Evolutionary conservation across 768 basidiomycete species (phyloP), one percentile per base, ranked within the genome.

Genomic region (Tricholoma bakamatsutake): DNA sequence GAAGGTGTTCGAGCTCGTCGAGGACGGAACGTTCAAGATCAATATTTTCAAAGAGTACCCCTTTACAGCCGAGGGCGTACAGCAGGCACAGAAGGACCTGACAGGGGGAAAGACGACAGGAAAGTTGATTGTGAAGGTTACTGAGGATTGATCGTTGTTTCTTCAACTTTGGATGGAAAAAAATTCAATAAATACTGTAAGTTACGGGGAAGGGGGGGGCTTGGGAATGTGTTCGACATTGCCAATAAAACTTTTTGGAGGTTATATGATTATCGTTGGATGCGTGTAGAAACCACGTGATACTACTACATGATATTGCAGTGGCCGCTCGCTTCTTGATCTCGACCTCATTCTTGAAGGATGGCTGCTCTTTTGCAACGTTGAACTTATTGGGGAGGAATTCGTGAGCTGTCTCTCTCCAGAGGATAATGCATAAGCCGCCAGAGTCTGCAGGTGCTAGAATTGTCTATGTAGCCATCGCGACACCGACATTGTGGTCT

Each of bases 71-170:
- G 89, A 94, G 55, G 93, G 90, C 0, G 83, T 87, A 11, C 77
- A 74, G 63, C 77, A 86, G 57, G 85, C 93, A 0, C 95, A 98
- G 61, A 75, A 62, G 11, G 94, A 96, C 65, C 75, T 98, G 57
- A 80, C 79, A 0, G 75, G 80, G 8, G 86, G 96, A 47, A 85
- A 83, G 68, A 91, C 93, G 9, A 80, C 78, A 1, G 96, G 96
- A 3, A 99, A 98, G 68, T 69, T 99, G 63, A 60, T 98, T 50
- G 75, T 98, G 61, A 90, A 89, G 67, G 78, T 93, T 18, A 43
- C 52, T 12, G 52, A 43, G 8, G 31, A 53, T 17, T 53, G 4
- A 31, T 31, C 8, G 4, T 31, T 31, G 30, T 4, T 31, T 31
- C 30, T 31, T 31, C 30, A 31, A 31, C 30, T 31, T 31, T 31